Evolutionary conservation across 805 yeast genomes (phyloP), one percentile per base, ranked within the genome.

Genomic region (Lipomyces oligophaga): DNA sequence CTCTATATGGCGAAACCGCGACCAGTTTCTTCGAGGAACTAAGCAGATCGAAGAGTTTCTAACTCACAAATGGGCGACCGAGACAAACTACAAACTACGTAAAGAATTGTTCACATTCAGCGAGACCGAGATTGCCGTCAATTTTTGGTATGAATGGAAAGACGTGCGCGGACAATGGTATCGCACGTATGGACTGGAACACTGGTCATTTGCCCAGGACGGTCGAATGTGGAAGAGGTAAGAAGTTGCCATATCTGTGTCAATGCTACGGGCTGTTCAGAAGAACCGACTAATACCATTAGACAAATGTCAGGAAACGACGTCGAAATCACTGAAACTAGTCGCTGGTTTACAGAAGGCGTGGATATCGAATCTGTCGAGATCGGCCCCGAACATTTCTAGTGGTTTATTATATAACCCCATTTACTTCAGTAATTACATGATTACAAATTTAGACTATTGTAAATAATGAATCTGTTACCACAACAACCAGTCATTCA

Each of bases 91-190:
- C 41, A 26, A 35, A 25, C 49, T 51, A 10, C 52, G 55, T 13
- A 51, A 51, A 41, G 55, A 51, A 33, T 32, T 51, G 24, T 51
- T 51, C 28, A 38, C 52, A 31, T 51, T 38, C 32, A 28, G 38
- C 10, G 45, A 37, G 8, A 51, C 45, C 38, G 37, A 44, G 43
- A 51, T 51, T 30, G 55, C 55, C 8, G 55, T 51, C 18, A 52
- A 51, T 37, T 51, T 51, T 31, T 51, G 55, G 55, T 51, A 51
- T 28, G 55, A 51, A 26, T 51, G 52, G 52, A n/a, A 8, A n/a
- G 31, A 47, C 28, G 34, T 3, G 24, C 13, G 24, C 26, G 35
- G 31, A 18, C 18, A 25, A 10, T 51, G 55, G 55, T 47, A 25
- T 33, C 46, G 55, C 18, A 47, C 52, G 20, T 51, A 51, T 25